Base-by-base conservation (phyloP, 2,329 filamentous ascomycete genomes). In the Aspergillus ruber region DNA sequence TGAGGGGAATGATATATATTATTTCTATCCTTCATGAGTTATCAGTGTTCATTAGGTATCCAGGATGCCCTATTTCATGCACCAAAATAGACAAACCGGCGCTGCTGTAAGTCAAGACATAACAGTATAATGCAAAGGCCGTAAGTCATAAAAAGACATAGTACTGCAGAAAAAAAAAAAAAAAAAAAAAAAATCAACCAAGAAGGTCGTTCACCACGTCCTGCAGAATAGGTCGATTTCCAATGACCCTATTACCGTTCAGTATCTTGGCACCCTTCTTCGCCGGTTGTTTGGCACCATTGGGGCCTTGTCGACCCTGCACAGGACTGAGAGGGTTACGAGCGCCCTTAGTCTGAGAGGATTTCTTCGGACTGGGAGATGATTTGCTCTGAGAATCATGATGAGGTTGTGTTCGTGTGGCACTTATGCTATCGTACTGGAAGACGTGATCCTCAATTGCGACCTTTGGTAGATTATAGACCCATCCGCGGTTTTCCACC, bases 401-500 rank as follows among this genome's bases (percentile, higher is more conserved):
- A 35, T 10, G n/a, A n/a, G 47, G 42, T n/a, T 50, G 56, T 45
- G 50, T 46, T 47, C 58, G 62, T 8, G 57, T 56, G 8, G 53
- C 47, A 13, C 43, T 45, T n/a, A 51, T 44, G 40, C 42, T 48
- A 18, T 60, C 50, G 1, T 59, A 79, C 42, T 84, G 83, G 54
- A 89, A 90, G 36, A 72, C 64, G 69, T 95, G 89, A 25, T 73
- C 78, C 8, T 84, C 81, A 6, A 86, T 65, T 40, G 85, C 86
- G 9, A 80, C 75, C 1, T 64, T 63, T 0, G 81, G 81, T 44
- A 97, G 64, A 56, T 95, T 80, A 56, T 89, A 84, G 13, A 90
- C 75, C 90, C 93, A 97, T n/a, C 79, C 73, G 45, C 80, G 82
- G 47, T 77, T 73, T 54, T 90, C 85, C 74, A 96, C 91, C 36